Evolutionary conservation across 768 basidiomycete species (phyloP).

Genomic region (Tephrocybe sp.): DNA sequence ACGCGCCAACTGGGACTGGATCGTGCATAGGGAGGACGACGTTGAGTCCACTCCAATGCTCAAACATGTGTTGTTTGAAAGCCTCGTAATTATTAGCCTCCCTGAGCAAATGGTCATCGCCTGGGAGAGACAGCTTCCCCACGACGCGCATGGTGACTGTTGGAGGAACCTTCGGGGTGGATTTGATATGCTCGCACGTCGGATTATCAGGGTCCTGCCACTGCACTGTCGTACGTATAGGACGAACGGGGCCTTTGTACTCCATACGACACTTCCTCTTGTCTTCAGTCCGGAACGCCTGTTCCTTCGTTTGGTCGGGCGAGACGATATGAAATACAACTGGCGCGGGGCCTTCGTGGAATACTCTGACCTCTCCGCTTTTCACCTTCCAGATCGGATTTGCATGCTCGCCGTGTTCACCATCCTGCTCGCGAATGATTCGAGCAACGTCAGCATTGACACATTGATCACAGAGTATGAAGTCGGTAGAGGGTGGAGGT

Average conservation of each 20-base stretch:
- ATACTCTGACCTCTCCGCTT: not conserved
- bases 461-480: constrained; percentile 36
- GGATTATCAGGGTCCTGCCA: constrained; percentile 30
- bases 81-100: constrained; percentile 45
- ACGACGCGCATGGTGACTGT: constrained; percentile 39
- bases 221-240: constrained; percentile 21
- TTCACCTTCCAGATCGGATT: too few species aligned
- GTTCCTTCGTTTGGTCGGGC: not conserved
- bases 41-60: constrained; percentile 51
- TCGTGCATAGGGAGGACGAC: constrained; percentile 37
- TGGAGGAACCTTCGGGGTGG: constrained; percentile 22
- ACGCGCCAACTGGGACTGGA: constrained; percentile 45
- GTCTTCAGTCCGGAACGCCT: not conserved
- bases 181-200: constrained; percentile 29
- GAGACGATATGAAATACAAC: constrained; percentile 3
- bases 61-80: constrained; percentile 43
- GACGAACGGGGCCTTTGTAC: constrained; percentile 12
- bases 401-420: constrained; percentile 20
- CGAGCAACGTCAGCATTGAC: constrained; percentile 27
- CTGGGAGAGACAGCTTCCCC: constrained; percentile 41
- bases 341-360: constrained; percentile 3
- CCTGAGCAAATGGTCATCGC: constrained; percentile 33
- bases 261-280: constrained; percentile 2
- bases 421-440: constrained; percentile 25
- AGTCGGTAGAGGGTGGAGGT: constrained; percentile 1